Conservation (phyloP, 768 basidiomycete species). For the Kwoniella bestiolae region DNA sequence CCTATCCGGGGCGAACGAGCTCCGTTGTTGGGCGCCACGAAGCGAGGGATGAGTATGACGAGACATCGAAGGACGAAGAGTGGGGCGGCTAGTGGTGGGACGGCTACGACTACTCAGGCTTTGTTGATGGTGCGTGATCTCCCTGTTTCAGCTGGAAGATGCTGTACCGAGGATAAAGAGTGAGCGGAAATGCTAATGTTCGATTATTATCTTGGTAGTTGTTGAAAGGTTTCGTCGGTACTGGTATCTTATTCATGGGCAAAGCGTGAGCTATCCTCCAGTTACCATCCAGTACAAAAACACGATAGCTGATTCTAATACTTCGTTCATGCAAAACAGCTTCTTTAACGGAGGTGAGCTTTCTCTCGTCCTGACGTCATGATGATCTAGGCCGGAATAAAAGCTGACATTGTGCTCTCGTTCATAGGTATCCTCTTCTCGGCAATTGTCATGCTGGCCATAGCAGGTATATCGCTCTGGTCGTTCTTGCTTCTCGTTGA, state of each 20-base stretch:
- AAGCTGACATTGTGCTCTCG: background rate
- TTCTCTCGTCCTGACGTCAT: background rate
- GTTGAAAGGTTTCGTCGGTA: constrained; percentile 91
- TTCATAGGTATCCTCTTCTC: constrained; percentile 77
- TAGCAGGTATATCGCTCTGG: constrained; percentile 85
- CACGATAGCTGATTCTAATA: background rate
- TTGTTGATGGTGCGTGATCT: constrained; percentile 97
- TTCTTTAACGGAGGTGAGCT: constrained; percentile 81
- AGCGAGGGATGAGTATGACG: constrained; percentile 45
- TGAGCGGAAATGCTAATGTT: constrained; percentile 4
- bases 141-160: no score
- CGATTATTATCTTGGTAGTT: constrained; percentile 64
- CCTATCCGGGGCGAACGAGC: constrained; percentile 39
- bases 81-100: constrained; percentile 69
- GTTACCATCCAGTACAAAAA: background rate
- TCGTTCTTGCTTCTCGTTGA: constrained; percentile 89
- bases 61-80: constrained; percentile 62
- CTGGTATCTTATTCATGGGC: constrained; percentile 92
- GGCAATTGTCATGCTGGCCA: constrained; percentile 70
- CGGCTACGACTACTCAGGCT: constrained; percentile 87
- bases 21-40: constrained; percentile 43
- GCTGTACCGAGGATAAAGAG: no score
- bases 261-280: constrained; percentile 69
- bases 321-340: constrained; percentile 58
- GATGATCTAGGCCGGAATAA: no score